Evolutionary conservation across 1,284 basidiomycete species (phyloP), one percentile per base, ranked within the genome.

Genomic region (Boletus subluridellus): DNA sequence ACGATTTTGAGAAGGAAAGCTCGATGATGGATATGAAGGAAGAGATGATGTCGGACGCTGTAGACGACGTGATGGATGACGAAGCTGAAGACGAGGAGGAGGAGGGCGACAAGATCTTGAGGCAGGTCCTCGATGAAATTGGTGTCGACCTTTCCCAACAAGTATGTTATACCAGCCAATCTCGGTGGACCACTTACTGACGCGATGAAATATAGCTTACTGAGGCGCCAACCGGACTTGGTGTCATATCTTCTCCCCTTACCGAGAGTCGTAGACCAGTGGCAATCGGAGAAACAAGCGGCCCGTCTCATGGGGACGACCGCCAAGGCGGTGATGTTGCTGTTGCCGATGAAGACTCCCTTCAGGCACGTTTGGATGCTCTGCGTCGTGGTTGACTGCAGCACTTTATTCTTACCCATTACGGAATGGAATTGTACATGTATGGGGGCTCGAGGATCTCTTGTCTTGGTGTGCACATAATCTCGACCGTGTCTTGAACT

Each of bases 1-100:
- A 89, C 66, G 96, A 99, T 51, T 99, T 99, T 66, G 96, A 99
- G 78, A 90, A 89, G 69, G 97, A 99, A 77, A 96, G 90, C 63
- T 87, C 91, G 11, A 92, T 90, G 73, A 99, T 99, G 97, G 96
- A 99, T 75, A 99, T 99, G 97, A 99, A 98, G 77, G 97, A 98
- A 76, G 96, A 98, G 74, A 97, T 99, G 91, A 99, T 99, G 96
- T 93, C 90, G 41, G 97, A 99, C 62, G 92, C 95, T 1, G 91
- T 99, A 10, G 97, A 99, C 76, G 96, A 98, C 69, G 95, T 95
- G 41, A 98, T 99, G 94, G 95, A 97, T 68, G 92, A 93, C 52
- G 93, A 94, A 26, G 80, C 79, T 41, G 94, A 95, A 64, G 95
- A 95, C 54, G 95, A 97, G 74, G 95, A 98, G 67, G 92, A 93